A percentile compares a stretch with the other conserved stretches of the same genome.
Conservation (phyloP, 2,329 filamentous ascomycete genomes). For the Aspergillus texensis region DNA sequence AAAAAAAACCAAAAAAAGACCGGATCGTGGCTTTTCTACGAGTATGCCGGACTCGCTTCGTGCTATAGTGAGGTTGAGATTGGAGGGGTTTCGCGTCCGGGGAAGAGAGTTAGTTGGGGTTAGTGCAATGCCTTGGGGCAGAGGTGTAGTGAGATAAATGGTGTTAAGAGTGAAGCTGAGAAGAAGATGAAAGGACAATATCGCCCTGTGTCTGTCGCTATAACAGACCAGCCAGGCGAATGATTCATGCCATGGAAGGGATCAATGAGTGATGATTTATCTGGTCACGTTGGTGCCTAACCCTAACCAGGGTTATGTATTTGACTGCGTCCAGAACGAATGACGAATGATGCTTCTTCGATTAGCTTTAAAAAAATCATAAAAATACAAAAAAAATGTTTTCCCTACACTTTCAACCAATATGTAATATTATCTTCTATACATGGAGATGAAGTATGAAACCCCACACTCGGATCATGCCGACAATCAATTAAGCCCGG, state of each 20-base stretch:
- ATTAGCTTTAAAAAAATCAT: not conserved
- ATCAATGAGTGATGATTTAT: conserved; percentile 9
- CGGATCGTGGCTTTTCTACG: conserved; percentile 11
- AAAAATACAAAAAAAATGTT: not conserved
- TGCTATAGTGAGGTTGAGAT: not conserved
- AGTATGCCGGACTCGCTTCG: conserved; percentile 23
- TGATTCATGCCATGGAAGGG: not conserved
- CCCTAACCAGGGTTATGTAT: not conserved
- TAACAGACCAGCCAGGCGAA: conserved; percentile 7
- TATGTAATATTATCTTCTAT: not conserved
- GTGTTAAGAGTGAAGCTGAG: not conserved
- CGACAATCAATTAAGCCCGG: not conserved
- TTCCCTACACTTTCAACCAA: not conserved
- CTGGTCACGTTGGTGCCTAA: conserved; percentile 1
- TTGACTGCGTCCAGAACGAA: not conserved
- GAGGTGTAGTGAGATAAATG: not conserved
- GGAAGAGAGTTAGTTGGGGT: not conserved
- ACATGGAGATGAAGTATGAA: not conserved
- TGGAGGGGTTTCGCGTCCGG: not conserved
- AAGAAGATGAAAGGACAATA: conserved; percentile 3
- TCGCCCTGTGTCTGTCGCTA: not conserved
- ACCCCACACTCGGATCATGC: not conserved
- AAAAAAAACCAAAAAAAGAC: conserved; percentile 15
- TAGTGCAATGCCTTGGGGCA: not conserved
- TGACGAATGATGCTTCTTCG: not conserved